Evolutionary conservation across 1,284 basidiomycete genomes (phyloP), one percentile per base, ranked within the genome.

Genomic region (Ustilago tritici): DNA sequence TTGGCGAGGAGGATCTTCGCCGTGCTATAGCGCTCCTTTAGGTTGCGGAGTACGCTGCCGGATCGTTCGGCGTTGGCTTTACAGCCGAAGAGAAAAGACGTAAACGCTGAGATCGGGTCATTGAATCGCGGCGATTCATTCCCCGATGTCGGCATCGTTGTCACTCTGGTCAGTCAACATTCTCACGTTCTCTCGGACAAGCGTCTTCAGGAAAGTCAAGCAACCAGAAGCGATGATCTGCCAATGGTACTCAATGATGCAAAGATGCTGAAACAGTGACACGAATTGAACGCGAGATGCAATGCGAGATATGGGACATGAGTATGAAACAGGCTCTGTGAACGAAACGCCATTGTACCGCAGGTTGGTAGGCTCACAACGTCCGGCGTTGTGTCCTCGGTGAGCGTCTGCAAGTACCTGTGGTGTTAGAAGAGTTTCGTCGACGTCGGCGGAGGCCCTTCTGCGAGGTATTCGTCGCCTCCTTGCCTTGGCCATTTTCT

Each of bases 401-500:
- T 46, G 43, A 46, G n/a, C 43, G 43, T 46, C 43, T 46, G 7
- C n/a, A 19, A 46, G n/a, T 46, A 46, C n/a, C n/a, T 46, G 43
- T 46, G 4, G 9, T 19, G 14, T 46, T 19, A 19, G 43, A 46
- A 9, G 43, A 46, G n/a, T 46, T 19, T 19, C n/a, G 17, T 46
- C 43, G 43, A 46, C 19, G 43, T 19, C n/a, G 17, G 43, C 43
- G 43, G 5, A 9, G 43, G n/a, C 43, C n/a, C 15, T 46, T 46
- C n/a, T n/a, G 43, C n/a, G 43, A 19, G 19, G 43, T 19, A 11
- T 19, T 19, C 32, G 49, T 52, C 11, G 8, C 49, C 28, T 52
- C 14, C 11, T 14, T 28, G 28, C 49, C 14, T 41, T 35, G 4
- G 3, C n/a, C 35, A 19, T 40, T 17, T 17, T 35, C 23, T 46